Base-by-base conservation (phyloP, 139 green algal genomes). In the Coelastrella sp. region DNA sequence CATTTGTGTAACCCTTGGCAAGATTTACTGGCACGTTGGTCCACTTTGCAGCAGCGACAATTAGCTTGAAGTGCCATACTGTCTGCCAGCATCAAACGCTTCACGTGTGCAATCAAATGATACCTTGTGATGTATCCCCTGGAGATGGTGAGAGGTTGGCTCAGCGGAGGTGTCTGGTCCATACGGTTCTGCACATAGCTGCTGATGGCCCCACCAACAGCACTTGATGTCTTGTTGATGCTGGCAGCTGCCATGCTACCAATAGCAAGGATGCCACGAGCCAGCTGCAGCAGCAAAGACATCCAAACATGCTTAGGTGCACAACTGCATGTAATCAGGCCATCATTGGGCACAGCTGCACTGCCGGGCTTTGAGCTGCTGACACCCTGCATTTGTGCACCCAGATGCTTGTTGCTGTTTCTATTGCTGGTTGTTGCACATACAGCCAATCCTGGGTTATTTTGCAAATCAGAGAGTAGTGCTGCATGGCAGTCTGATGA, bases 211-310 rank as follows among this genome's bases (percentile, higher is more conserved):
- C 68, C 84, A 24, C 58, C 84, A 56, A 88, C 35, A 66, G 84
- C 84, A 80, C 49, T 59, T 10, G 68, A 58, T 6, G 84, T 81
- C 49, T 68, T 66, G 66, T 15, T 88, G 84, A 88, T 88, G 66
- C 49, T 68, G 49, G 84, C 68, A 15, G 84, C 84, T 24, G n/a
- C 35, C 84, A 88, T 88, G 49, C 17, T 11, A 58, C 84, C 84
- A 49, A 88, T 68, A 49, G 84, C 84, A n/a, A 88, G 17, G 49
- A 88, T 88, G 49, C 84, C 84, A n/a, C 84, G 84, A 14, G 68
- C 84, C 68, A 88, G 19, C 84, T 88, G 82, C 14, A 60, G 14
- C 49, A 83, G 10, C 11, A 22, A 20, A 19, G 27, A 24, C 68
- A 17, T 27, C 68, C n/a, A 24, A 8, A 76, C 68, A 76, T 27